These are phyloP conservation scores for Macrophomina tecta DNA, from an alignment of 2,329 filamentous ascomycete species.

Conservation along the genomic window DNA sequence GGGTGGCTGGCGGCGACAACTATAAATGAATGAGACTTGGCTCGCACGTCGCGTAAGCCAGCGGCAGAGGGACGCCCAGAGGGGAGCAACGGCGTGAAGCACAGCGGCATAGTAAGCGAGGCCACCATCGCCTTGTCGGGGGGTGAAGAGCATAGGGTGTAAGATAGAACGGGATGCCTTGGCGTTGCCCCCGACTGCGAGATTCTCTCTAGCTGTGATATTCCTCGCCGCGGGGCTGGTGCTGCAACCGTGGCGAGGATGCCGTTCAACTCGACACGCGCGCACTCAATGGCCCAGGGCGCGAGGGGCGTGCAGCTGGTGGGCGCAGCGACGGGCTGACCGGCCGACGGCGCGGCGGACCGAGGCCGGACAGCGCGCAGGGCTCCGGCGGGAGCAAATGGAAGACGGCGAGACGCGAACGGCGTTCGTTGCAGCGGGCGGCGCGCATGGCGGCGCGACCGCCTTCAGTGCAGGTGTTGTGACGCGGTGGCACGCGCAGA, in stretches of 20 bases:
- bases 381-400: neutral
- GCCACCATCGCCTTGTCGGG: neutral
- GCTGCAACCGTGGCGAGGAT: neutral
- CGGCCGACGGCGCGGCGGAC: no score
- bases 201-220: neutral
- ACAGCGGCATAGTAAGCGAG: conserved; percentile 1
- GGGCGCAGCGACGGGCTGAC: neutral
- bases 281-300: neutral
- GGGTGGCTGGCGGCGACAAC: neutral
- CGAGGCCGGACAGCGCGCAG: neutral
- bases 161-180: neutral
- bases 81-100: neutral
- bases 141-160: neutral
- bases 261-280: neutral
- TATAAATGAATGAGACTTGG: neutral
- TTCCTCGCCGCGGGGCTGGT: neutral
- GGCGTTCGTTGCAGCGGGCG: no score
- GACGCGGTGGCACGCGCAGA: no score
- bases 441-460: no score
- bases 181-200: neutral
- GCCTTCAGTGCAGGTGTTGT: no score
- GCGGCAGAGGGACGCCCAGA: neutral
- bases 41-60: neutral
- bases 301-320: neutral
- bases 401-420: no score